Evolutionary conservation across 2,329 filamentous ascomycete species (phyloP), one percentile per base, ranked within the genome.

Genomic region (Aspergillus sp.): DNA sequence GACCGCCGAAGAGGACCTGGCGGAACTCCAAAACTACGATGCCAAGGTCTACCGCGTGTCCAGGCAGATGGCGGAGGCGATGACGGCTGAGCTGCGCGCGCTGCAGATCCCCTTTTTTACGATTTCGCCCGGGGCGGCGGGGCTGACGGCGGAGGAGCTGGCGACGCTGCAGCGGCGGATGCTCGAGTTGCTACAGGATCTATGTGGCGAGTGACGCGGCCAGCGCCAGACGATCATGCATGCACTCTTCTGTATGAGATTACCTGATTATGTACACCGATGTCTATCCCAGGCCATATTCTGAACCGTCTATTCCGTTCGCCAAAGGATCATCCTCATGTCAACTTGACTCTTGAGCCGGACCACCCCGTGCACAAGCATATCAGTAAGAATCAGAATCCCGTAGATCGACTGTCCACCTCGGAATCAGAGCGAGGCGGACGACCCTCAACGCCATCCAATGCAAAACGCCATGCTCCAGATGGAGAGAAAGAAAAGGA

Each of bases 21-120:
- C 76, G 45, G 85, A 88, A 65, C 69, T 88, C 6, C 65, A 72
- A 25, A 73, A 74, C 17, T 88, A 84, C 63, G 84, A 88, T 58
- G 69, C 71, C 48, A 88, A 88, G 63, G 81, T 88, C 14, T 81
- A 87, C 59, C 77, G 74, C 50, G 84, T 84, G 2, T 79, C 81
- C 47, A 70, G 70, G 38, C 74, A 81, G 10, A 87, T 88, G 85
- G 76, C 80, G 0, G 73, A 76, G n/a, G 78, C 79, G 13, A 81
- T 87, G 68, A 76, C 73, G 5, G 66, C 69, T 1, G 81, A 83
- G 57, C 66, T 88, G 44, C 81, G 81, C 52, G 72, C 68, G 6
- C 65, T 88, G 29, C 82, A 80, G 7, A 78, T 87, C 32, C 84
- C 84, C 0, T 86, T 87, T 64, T 87, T 85, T 61, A 79, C 78